A percentile compares a stretch with the other conserved stretches of the same genome.
Conservation (phyloP, 495 filamentous ascomycete genomes). For the Penicillium silybi region DNA sequence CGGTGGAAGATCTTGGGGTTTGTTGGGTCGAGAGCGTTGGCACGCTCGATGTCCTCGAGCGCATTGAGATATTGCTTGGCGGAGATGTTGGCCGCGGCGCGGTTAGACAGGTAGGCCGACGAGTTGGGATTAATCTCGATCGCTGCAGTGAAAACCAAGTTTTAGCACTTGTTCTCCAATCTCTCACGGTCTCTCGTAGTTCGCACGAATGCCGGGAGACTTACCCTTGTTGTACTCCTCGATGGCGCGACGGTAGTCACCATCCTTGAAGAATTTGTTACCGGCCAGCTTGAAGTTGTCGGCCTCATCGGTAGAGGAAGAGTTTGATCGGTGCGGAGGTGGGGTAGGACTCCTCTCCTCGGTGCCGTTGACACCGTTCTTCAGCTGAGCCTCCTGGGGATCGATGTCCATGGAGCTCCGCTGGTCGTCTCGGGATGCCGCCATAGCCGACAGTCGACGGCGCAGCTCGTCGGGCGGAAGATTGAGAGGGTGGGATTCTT, state of each 20-base stretch:
- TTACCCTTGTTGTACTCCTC: constrained; percentile 92
- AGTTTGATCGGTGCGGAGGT: constrained; percentile 67
- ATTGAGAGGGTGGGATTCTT: constrained; percentile 77
- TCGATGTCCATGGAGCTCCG: constrained; percentile 78
- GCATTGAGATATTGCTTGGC: constrained; percentile 72
- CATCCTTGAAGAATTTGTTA: constrained; percentile 94
- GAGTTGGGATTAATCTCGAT: constrained; percentile 66
- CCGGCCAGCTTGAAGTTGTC: constrained; percentile 88
- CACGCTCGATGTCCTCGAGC: constrained; percentile 76
- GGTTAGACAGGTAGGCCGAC: constrained; percentile 89
- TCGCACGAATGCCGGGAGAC: constrained; percentile 4
- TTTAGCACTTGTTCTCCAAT: constrained; percentile 6
- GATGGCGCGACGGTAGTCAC: constrained; percentile 79
- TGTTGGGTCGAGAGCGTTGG: constrained; percentile 73
- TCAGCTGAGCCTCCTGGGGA: constrained; percentile 47
- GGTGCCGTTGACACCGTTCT: constrained; percentile 54
- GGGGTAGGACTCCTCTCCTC: constrained; percentile 63
- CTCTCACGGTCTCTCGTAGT: neutral
- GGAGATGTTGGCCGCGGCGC: constrained; percentile 89
- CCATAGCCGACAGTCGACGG: constrained; percentile 64
- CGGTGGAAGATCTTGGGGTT: constrained; percentile 86
- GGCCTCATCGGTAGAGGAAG: constrained; percentile 62
- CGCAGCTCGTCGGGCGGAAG: constrained; percentile 80
- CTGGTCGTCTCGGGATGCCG: constrained; percentile 56
- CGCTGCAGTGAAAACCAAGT: constrained; percentile 47